These are phyloP conservation scores for Gentiana macrophylla DNA, from an alignment of 257 asterid genomes.

Conservation along the genomic window DNA sequence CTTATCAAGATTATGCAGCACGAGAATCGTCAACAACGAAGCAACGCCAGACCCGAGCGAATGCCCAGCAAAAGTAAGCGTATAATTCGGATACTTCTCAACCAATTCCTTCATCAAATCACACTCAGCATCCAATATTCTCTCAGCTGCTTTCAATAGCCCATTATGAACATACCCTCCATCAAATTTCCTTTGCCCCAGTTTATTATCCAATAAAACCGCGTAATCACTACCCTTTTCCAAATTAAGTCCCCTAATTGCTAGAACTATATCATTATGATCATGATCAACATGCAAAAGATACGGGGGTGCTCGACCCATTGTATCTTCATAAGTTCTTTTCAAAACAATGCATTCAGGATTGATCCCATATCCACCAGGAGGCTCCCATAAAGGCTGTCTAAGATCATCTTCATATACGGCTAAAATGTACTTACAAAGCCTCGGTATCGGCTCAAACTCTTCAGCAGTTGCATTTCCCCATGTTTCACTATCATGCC, in stretches of 20 bases:
- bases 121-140: slow-evolving; percentile 48
- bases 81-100: slow-evolving; percentile 52
- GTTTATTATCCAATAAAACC: slow-evolving; percentile 61
- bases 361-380: slow-evolving; percentile 56
- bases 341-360: slow-evolving; percentile 47
- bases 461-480: slow-evolving; percentile 52
- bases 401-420: slow-evolving; percentile 62
- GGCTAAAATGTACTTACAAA: slow-evolving; percentile 62
- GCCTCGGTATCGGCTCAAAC: slow-evolving; percentile 75
- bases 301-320: slow-evolving; percentile 60
- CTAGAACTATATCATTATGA: slow-evolving; percentile 71
- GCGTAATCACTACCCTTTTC: slow-evolving; percentile 80
- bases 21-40: slow-evolving; percentile 50
- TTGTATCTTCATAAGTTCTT: slow-evolving; percentile 38
- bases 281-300: slow-evolving; percentile 64
- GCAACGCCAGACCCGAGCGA: slow-evolving; percentile 93
- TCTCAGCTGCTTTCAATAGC: slow-evolving; percentile 63
- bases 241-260: slow-evolving; percentile 77
- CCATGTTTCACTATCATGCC: slow-evolving; percentile 72
- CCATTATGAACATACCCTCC: slow-evolving; percentile 89
- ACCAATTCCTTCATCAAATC: slow-evolving; percentile 47
- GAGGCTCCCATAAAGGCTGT: slow-evolving; percentile 55
- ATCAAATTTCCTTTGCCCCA: slow-evolving; percentile 59
- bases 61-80: slow-evolving; percentile 73
- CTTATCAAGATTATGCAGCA: slow-evolving; percentile 45